Evolutionary conservation across 345 rosid genomes (phyloP).

Genomic region (Eucalyptus tenuipes): DNA sequence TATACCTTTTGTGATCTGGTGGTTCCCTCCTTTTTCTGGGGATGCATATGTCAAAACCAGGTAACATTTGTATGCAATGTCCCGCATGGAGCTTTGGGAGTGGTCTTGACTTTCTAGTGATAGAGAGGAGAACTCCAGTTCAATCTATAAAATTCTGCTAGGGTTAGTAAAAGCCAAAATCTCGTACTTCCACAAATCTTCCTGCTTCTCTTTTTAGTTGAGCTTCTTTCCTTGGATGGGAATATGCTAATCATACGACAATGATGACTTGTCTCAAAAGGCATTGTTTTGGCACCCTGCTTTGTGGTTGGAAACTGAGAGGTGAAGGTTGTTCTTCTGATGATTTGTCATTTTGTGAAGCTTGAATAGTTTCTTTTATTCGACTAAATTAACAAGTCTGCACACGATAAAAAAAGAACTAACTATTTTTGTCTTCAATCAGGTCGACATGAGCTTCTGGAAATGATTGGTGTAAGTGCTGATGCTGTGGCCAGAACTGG

Average conservation of each 20-base stretch:
- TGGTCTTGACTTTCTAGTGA: background rate
- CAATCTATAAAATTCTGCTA: background rate
- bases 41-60: background rate
- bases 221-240: background rate
- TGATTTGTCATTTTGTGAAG: background rate
- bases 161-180: background rate
- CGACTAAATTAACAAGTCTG: background rate
- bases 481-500: slow-evolving; percentile 68
- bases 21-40: background rate
- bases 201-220: background rate
- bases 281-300: background rate
- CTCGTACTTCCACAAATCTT: background rate
- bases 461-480: slow-evolving; percentile 52
- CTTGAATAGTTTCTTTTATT: background rate
- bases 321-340: background rate
- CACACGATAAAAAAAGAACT: background rate
- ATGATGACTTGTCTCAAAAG: background rate
- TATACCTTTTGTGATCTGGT: background rate
- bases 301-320: background rate
- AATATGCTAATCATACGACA: background rate
- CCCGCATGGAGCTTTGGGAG: background rate
- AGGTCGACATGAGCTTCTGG: slow-evolving; percentile 81
- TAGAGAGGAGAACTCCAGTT: background rate
- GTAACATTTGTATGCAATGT: background rate
- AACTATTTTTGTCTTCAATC: background rate